Conservation (phyloP, 2,329 filamentous ascomycete species). For the Ophiostoma australiae region DNA sequence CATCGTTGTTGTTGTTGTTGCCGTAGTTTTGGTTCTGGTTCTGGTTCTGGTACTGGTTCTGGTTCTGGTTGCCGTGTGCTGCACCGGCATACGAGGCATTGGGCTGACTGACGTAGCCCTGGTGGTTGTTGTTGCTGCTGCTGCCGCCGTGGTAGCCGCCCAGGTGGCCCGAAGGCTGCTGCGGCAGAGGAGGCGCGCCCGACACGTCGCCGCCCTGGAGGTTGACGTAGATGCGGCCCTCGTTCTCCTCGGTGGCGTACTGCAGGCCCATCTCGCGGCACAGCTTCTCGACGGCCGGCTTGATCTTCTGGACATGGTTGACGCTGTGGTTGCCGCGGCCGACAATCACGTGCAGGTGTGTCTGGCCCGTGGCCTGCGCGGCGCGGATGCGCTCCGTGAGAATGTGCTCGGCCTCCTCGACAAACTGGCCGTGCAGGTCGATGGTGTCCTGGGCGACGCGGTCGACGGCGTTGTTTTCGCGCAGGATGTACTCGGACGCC, state of each 20-base stretch:
- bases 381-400: constrained; percentile 79
- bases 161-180: constrained; percentile 42
- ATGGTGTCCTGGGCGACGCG: constrained; percentile 76
- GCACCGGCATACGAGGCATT: constrained; percentile 13
- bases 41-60: constrained; percentile 36
- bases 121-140: background rate
- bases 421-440: constrained; percentile 90
- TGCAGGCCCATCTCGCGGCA: constrained; percentile 78
- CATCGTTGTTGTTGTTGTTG: constrained; percentile 46
- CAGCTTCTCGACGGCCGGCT: constrained; percentile 85
- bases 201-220: constrained; percentile 65
- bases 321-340: constrained; percentile 87
- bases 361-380: constrained; percentile 67
- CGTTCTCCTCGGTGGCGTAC: constrained; percentile 82
- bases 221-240: constrained; percentile 83
- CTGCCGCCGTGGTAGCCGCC: constrained; percentile 35
- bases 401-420: constrained; percentile 90
- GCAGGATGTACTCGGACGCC: constrained; percentile 90
- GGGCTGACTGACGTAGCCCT: constrained; percentile 38
- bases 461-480: constrained; percentile 80
- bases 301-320: constrained; percentile 85
- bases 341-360: constrained; percentile 88
- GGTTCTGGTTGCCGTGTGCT: constrained; percentile 34
- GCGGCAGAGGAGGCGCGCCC: constrained; percentile 40
- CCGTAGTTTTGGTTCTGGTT: constrained; percentile 39